Evolutionary conservation across 169 alveolate species (phyloP), one percentile per base, ranked within the genome.

Genomic region (Eimeria brunetti): DNA sequence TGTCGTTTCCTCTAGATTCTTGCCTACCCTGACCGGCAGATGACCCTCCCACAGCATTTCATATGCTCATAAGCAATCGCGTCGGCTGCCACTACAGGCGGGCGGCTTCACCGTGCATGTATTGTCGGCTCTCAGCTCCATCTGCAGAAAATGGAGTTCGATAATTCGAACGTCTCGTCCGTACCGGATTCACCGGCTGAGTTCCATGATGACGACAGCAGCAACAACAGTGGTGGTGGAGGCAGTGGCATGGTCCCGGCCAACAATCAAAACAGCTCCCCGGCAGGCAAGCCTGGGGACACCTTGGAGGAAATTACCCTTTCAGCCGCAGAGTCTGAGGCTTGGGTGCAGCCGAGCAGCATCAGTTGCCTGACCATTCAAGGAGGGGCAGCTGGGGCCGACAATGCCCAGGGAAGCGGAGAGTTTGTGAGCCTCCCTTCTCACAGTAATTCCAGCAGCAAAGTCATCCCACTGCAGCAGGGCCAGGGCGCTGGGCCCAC

Each of bases 311-410:
- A 41, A 20, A 58, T 85, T 67, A 60, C 92, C 6, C 81, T 22
- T 20, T 62, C 56, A 38, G 76, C 62, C 81, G 44, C 91, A 30
- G 91, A 58, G 33, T 53, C 92, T 0, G 92, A 85, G 81, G 92
- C 81, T 41, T 85, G 92, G 92, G 92, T 60, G 80, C 92, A 85
- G 62, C 92, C 92, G n/a, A 85, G 80, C 64, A 62, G 92, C 41
- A 33, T 38, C 92, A 85, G 92, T 16, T 58, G 27, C 80, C 46
- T 85, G 46, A 62, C 38, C 62, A 85, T 18, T 20, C 80, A 56
- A 62, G 62, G 44, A 8, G 62, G 30, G 22, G 81, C 60, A 11
- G 20, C 80, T 7, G 81, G 41, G 38, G 16, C 92, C n/a, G 14
- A 58, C 64, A 36, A 56, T 46, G 80, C 92, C 16, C 76, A 20